These are phyloP conservation scores for Debaryomyces prosopidis DNA, from an alignment of 805 yeast species.

Conservation along the genomic window DNA sequence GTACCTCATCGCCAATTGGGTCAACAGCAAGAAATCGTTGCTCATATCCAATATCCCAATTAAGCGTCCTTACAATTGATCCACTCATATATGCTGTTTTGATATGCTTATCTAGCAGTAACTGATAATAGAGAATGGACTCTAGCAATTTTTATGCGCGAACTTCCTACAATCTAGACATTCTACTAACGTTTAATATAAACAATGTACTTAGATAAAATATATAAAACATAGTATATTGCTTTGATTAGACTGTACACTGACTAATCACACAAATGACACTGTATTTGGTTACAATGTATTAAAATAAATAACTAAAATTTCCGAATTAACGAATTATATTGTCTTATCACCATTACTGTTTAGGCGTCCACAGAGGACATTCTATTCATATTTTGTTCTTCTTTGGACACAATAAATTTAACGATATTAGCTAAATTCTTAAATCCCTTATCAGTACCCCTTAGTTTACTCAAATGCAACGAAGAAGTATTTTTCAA, in stretches of 20 bases:
- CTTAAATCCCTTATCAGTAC: slow-evolving; percentile 46
- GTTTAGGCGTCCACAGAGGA: background rate
- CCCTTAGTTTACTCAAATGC: slow-evolving; percentile 44
- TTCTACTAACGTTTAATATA: too few species aligned
- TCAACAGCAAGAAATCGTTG: slow-evolving; percentile 67
- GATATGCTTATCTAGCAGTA: background rate
- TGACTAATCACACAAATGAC: too few species aligned
- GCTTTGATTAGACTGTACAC: too few species aligned
- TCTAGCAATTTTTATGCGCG: too few species aligned
- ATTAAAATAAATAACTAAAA: background rate
- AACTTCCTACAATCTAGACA: too few species aligned
- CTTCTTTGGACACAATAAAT: slow-evolving; percentile 47
- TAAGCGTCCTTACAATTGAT: slow-evolving; percentile 54
- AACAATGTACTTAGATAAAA: too few species aligned
- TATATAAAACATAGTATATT: too few species aligned
- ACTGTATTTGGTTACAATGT: too few species aligned
- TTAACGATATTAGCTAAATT: slow-evolving; percentile 44
- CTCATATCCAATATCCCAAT: slow-evolving; percentile 58
- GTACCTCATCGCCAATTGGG: slow-evolving; percentile 79
- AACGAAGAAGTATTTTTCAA: slow-evolving; percentile 39
- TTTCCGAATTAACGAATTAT: background rate
- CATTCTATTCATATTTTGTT: slow-evolving; percentile 18
- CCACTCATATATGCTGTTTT: slow-evolving; percentile 48
- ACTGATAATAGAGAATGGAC: background rate
- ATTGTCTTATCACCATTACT: background rate